phyloP scores from a whole-genome alignment of 1,139 yeast genomes.

The Diutina rugosa region DNA sequence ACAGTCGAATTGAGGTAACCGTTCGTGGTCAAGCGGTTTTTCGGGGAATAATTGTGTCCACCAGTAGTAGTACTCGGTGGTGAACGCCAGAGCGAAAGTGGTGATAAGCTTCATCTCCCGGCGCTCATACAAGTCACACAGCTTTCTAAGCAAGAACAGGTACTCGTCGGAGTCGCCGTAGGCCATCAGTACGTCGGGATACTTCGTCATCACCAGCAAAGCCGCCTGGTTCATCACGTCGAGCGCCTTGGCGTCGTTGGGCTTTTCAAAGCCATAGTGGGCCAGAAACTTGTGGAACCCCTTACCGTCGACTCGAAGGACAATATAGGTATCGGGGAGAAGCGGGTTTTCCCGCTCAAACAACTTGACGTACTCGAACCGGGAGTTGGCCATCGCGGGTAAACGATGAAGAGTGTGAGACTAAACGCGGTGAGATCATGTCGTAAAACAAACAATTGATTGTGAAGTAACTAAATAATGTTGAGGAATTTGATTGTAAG shows the following conservation, averaged over 20 bases:
- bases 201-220: conserved; percentile 38
- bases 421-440: too few relatives aligned
- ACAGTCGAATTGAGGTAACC: conserved; percentile 82
- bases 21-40: conserved; percentile 18
- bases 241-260: conserved; percentile 73
- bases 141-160: conserved; percentile 57
- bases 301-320: conserved; percentile 84
- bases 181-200: conserved; percentile 67
- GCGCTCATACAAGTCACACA: conserved; percentile 62
- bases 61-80: conserved; percentile 55
- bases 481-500: too few relatives aligned
- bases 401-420: neutral
- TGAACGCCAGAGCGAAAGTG: conserved; percentile 71
- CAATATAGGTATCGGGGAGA: conserved; percentile 70
- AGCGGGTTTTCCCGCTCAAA: conserved; percentile 68
- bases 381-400: conserved; percentile 57
- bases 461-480: too few relatives aligned
- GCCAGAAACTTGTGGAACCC: conserved; percentile 83
- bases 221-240: conserved; percentile 79
- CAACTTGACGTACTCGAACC: conserved; percentile 72
- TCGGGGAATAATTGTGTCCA: conserved; percentile 57
- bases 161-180: conserved; percentile 96
- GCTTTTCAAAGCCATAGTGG: conserved; percentile 64
- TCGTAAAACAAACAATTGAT: too few relatives aligned
- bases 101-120: conserved; percentile 70